phyloP scores from a whole-genome alignment of 257 asterid species.

The Solanum pinnatisectum region DNA sequence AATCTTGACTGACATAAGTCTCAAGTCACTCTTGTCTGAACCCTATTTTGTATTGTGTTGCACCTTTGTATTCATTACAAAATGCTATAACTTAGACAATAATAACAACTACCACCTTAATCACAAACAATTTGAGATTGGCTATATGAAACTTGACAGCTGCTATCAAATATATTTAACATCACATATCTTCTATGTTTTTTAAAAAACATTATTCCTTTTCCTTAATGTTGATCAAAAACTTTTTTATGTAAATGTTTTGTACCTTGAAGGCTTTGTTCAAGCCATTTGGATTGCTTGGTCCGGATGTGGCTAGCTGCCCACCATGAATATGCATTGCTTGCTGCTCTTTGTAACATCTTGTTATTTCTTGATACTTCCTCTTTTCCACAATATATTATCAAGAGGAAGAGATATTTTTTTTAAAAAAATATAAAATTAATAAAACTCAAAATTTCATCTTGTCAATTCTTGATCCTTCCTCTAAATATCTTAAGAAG shows the following conservation, averaged over 20 bases:
- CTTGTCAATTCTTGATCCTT: not conserved
- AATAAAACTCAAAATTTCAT: not conserved
- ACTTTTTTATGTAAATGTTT: not conserved
- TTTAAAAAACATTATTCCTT: not conserved
- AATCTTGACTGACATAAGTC: no score
- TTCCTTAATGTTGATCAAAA: not conserved
- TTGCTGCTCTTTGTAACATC: slow-evolving; percentile 36
- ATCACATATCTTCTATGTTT: not conserved
- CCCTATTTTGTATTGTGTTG: not conserved
- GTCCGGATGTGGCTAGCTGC: slow-evolving; percentile 39
- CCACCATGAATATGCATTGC: slow-evolving; percentile 46
- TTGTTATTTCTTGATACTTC: not conserved
- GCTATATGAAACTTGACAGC: not conserved
- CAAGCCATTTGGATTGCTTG: slow-evolving; percentile 40
- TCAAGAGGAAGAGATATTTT: not conserved
- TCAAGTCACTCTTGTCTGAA: not conserved
- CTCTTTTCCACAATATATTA: not conserved
- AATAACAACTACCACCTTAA: not conserved
- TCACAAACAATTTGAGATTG: not conserved
- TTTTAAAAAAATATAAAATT: not conserved
- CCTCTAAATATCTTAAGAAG: not conserved
- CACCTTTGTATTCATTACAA: not conserved
- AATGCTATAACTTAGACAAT: not conserved
- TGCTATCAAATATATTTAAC: not conserved
- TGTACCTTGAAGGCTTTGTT: slow-evolving; percentile 34